Conservation (phyloP, 2,329 filamentous ascomycete genomes). For the Shiraia sp. region DNA sequence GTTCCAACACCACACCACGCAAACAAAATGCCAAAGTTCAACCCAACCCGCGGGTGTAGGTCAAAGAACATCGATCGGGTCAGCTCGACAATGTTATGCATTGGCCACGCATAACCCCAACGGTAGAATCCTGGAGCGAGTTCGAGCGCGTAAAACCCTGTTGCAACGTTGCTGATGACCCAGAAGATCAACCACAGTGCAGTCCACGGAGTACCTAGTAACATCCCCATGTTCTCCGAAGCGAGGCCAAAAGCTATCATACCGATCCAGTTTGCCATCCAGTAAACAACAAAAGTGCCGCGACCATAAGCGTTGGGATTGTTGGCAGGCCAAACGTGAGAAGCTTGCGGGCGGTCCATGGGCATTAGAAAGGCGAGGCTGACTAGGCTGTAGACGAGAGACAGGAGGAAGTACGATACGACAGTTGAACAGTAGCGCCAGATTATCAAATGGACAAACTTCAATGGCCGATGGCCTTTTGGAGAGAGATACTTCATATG, state of each 20-base stretch:
- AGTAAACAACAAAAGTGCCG: slow-evolving; percentile 65
- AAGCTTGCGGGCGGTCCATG: slow-evolving; percentile 53
- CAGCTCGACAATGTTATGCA: slow-evolving; percentile 65
- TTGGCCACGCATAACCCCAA: slow-evolving; percentile 67
- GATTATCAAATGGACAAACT: slow-evolving; percentile 60
- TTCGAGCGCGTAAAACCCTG: slow-evolving; percentile 62
- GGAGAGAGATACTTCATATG: slow-evolving; percentile 62
- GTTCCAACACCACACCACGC: slow-evolving; percentile 61
- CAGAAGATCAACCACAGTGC: slow-evolving; percentile 68
- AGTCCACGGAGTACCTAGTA: slow-evolving; percentile 64
- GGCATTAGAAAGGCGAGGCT: slow-evolving; percentile 66
- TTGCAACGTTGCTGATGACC: slow-evolving; percentile 67
- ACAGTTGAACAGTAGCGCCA: slow-evolving; percentile 63
- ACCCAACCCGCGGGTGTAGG: slow-evolving; percentile 59
- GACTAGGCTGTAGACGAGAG: slow-evolving; percentile 64
- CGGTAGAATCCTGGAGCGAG: slow-evolving; percentile 61
- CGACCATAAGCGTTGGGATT: slow-evolving; percentile 61
- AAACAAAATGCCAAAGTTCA: slow-evolving; percentile 64
- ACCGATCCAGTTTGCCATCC: slow-evolving; percentile 65
- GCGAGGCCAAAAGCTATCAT: slow-evolving; percentile 67
- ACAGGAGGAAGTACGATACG: slow-evolving; percentile 63
- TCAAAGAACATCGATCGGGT: slow-evolving; percentile 65
- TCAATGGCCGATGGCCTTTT: slow-evolving; percentile 60
- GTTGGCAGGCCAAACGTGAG: slow-evolving; percentile 47
- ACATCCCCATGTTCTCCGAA: slow-evolving; percentile 67